Base-by-base conservation (phyloP, 306 rosid species). In the Lathyrus sativus region DNA sequence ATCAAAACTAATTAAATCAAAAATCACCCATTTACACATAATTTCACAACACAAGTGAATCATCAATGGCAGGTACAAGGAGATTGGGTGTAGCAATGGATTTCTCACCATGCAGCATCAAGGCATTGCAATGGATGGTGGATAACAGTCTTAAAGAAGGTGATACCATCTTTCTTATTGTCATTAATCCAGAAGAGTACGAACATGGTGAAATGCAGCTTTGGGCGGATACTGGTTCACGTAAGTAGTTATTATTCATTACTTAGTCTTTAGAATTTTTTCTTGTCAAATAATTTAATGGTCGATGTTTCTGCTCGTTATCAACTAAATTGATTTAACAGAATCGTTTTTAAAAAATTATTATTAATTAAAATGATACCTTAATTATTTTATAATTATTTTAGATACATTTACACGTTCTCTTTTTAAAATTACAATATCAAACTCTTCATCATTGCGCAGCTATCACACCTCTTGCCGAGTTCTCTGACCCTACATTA, bases 151-250 rank as follows among this genome's bases (percentile, higher is more conserved):
- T 57, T 59, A 86, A 81, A 53, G 78, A 93, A 41, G 97, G 96
- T 1, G 99, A 93, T 68, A 74, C 76, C 57, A 82, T 93, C 44
- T 68, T 93, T 65, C 88, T 93, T 35, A 10, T 93, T 11, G 39
- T 78, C 37, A 76, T 84, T 9, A 85, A 75, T 4, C 96, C 85
- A 1, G 74, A 68, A 17, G 2, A 48, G 53, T 88, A 88, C 58
- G 96, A 93, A 76, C 79, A 73, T 0, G 97, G 96, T 55, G 96
- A 88, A 85, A 78, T 74, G 85, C 97, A 88, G 76, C 99, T 93
- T 31, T 93, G 97, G 99, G 71, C 42, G 35, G 19, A 70, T 53
- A 76, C 90, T 19, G 99, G 99, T 19, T 88, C 99, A 3, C 99
- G 99, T 93, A 82, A 49, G 39, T 33, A 33, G 37, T 33, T 33